A percentile compares a stretch with the other conserved stretches of the same genome.
Conservation (phyloP, 129 eudicot genomes). For the Flaveria brownii region DNA sequence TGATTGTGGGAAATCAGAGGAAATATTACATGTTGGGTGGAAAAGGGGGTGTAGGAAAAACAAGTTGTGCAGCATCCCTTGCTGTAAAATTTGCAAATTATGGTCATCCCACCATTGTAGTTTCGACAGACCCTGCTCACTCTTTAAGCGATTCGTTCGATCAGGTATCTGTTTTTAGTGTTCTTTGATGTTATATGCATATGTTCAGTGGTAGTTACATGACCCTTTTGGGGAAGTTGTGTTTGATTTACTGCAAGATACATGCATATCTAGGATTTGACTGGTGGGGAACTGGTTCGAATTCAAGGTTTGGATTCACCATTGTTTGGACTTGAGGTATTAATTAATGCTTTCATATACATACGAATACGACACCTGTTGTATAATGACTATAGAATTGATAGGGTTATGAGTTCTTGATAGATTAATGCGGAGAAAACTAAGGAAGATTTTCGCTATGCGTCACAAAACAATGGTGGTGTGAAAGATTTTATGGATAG, state of each 20-base stretch:
- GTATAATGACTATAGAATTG: background rate
- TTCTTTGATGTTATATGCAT: background rate
- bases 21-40: conserved; percentile 82
- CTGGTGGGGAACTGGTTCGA: conserved; percentile 70
- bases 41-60: conserved; percentile 86
- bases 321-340: conserved; percentile 77
- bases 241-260: conserved; percentile 29
- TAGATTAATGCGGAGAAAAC: conserved; percentile 63
- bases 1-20: conserved; percentile 54
- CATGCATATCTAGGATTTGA: conserved; percentile 53
- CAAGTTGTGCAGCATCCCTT: conserved; percentile 86
- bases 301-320: conserved; percentile 73
- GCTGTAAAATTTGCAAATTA: conserved; percentile 74
- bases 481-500: conserved; percentile 55
- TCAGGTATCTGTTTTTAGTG: conserved; percentile 44
- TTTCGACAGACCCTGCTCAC: conserved; percentile 89
- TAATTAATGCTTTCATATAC: background rate
- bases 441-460: conserved; percentile 60
- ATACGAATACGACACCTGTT: background rate
- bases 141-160: conserved; percentile 82
- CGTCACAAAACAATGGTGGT: conserved; percentile 42
- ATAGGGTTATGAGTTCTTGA: background rate
- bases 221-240: background rate
- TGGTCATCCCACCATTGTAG: conserved; percentile 77
- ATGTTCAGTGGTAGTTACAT: conserved; percentile 8